These are phyloP conservation scores for Escovopsis sp. DNA, from an alignment of 2,329 filamentous ascomycete species.

Conservation along the genomic window DNA sequence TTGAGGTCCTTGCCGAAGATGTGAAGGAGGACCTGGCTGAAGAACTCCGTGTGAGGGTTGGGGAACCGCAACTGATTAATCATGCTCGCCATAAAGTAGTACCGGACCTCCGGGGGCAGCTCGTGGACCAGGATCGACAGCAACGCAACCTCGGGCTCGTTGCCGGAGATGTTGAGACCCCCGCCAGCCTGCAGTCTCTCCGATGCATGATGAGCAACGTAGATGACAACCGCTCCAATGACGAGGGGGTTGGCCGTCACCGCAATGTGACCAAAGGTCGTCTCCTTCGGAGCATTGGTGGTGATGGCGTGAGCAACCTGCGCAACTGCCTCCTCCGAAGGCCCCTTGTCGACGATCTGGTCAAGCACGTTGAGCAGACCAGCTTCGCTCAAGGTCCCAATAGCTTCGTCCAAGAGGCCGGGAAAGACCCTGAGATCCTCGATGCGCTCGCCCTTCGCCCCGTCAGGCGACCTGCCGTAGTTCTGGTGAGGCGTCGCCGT, in stretches of 20 bases:
- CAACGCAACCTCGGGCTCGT: slow-evolving; percentile 47
- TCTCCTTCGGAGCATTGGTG: slow-evolving; percentile 40
- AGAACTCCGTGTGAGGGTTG: slow-evolving; percentile 83
- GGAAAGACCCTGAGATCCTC: slow-evolving; percentile 61
- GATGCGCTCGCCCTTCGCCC: slow-evolving; percentile 61
- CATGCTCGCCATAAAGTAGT: slow-evolving; percentile 72
- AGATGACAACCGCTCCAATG: slow-evolving; percentile 70
- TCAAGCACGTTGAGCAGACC: slow-evolving; percentile 47
- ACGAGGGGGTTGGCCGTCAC: slow-evolving; percentile 56
- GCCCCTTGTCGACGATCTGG: slow-evolving; percentile 43
- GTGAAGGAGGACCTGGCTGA: slow-evolving; percentile 71
- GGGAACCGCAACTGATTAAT: slow-evolving; percentile 86
- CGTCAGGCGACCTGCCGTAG: slow-evolving; percentile 53
- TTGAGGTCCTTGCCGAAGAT: slow-evolving; percentile 65
- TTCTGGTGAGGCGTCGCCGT: slow-evolving; percentile 60
- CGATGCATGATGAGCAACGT: slow-evolving; percentile 63
- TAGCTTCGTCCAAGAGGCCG: slow-evolving; percentile 48
- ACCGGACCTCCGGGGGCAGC: slow-evolving; percentile 62
- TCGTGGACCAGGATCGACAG: slow-evolving; percentile 65
- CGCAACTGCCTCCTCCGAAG: slow-evolving; percentile 58
- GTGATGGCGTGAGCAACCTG: slow-evolving; percentile 63
- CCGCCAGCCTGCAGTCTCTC: slow-evolving; percentile 43
- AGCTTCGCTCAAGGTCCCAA: slow-evolving; percentile 34
- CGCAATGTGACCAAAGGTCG: slow-evolving; percentile 50
- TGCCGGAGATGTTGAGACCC: slow-evolving; percentile 30